A percentile compares a stretch with the other conserved stretches of the same genome.
phyloP scores from a whole-genome alignment of 164 flowering plant genomes.

The Paratinospora sagittata region DNA sequence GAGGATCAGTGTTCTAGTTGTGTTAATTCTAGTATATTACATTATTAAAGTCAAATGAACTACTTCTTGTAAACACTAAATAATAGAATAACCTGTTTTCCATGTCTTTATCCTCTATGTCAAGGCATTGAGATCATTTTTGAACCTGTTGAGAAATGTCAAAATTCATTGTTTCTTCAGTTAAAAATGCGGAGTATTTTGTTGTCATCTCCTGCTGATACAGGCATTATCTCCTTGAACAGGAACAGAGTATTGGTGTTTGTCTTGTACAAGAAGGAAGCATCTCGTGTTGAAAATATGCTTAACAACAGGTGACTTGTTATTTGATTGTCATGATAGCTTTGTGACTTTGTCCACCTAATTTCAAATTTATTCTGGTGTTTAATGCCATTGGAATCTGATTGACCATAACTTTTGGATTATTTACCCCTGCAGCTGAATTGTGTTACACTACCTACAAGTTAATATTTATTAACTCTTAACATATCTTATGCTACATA shows the following conservation, averaged over 20 bases:
- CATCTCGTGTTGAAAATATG: constrained; percentile 78
- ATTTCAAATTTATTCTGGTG: neutral
- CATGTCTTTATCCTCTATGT: no score
- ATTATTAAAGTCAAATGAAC: neutral
- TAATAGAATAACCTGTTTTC: no score
- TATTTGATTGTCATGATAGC: neutral
- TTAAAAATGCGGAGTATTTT: neutral
- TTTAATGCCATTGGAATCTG: no score
- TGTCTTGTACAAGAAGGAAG: constrained; percentile 92
- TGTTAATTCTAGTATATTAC: neutral
- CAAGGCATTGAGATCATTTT: neutral
- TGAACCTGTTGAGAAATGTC: neutral
- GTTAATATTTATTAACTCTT: no score
- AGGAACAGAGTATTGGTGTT: constrained; percentile 94
- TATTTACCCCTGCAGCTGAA: neutral
- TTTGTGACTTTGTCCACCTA: no score
- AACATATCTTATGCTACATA: no score
- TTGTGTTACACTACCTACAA: neutral
- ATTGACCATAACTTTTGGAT: neutral
- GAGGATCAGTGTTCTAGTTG: neutral
- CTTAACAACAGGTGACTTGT: constrained; percentile 51
- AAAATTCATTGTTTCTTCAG: neutral
- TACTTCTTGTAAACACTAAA: neutral
- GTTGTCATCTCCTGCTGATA: constrained; percentile 12
- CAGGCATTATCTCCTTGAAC: constrained; percentile 20